Conservation (phyloP, 2,329 filamentous ascomycete genomes). For the Phaeosphaeriaceae sp. region DNA sequence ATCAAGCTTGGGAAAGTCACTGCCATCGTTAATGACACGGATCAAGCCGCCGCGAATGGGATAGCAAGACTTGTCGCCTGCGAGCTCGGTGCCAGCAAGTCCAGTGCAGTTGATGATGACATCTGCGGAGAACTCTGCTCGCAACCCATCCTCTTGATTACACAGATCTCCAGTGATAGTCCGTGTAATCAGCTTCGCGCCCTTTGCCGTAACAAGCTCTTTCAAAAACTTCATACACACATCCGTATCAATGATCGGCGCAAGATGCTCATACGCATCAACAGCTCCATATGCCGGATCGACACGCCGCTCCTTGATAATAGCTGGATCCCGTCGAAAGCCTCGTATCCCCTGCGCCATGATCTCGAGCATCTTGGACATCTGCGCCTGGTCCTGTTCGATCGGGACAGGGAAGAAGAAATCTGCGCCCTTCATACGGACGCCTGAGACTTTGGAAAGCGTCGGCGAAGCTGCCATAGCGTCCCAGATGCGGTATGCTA, state of each 20-base stretch:
- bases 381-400: conserved; percentile 43
- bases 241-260: conserved; percentile 58
- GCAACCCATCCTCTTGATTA: conserved; percentile 45
- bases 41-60: conserved; percentile 55
- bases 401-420: conserved; percentile 51
- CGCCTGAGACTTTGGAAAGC: conserved; percentile 40
- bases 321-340: conserved; percentile 42
- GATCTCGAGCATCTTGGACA: conserved; percentile 52
- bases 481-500: conserved; percentile 52
- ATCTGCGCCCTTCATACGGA: conserved; percentile 49
- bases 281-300: conserved; percentile 46
- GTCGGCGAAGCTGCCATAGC: conserved; percentile 47
- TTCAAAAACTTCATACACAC: conserved; percentile 53
- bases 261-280: conserved; percentile 55
- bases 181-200: conserved; percentile 49
- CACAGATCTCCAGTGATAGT: conserved; percentile 48
- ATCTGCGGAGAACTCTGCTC: conserved; percentile 40
- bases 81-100: conserved; percentile 47
- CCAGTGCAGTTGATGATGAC: conserved; percentile 56
- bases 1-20: conserved; percentile 51
- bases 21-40: conserved; percentile 56
- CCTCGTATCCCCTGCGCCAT: conserved; percentile 49
- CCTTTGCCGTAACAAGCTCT: conserved; percentile 51
- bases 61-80: conserved; percentile 51
- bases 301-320: conserved; percentile 46